Base-by-base conservation (phyloP, 352 stramenopile genomes). In the Phytophthora crassamura region DNA sequence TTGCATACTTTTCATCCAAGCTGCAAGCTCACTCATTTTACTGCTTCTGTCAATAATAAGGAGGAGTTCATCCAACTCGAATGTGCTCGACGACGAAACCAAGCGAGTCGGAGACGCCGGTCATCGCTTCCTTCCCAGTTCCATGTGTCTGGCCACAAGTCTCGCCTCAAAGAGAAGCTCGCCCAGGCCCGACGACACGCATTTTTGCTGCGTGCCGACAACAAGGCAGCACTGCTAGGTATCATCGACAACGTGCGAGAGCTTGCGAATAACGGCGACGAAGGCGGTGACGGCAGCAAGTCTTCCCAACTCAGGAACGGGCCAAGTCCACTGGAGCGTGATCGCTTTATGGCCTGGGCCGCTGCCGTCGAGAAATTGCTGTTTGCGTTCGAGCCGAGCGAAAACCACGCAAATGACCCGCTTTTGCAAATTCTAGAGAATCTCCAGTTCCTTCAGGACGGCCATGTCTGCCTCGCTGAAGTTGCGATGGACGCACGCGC, bases 31-130 rank as follows among this genome's bases (percentile, higher is more conserved):
- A 52, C n/a, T 1, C 52, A 4, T 33, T 46, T 14, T 42, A 14
- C 22, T 14, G n/a, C 20, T 30, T n/a, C 6, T 67, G 8, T 10
- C 47, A 14, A 16, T 42, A 32, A 11, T n/a, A 34, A 91, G 80
- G 83, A 88, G 18, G 65, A 88, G 28, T 82, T 77, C 39, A 79
- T 89, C 45, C 78, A 84, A 36, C 61, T 88, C 30, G 80, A 89
- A 75, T 85, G 68, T 40, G 71, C 60, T 25, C 78, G 78, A 1
- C 68, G 80, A 14, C 80, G 80, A 48, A 87, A 88, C 36, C 74
- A 84, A 49, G 43, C 47, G 42, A 63, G 47, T 52, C 45, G 72
- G n/a, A 64, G 74, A n/a, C 79, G 75, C 0, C 69, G 79, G 14
- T 72, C 72, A 10, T 86, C 75, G 28, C 64, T 89, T 15, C 61